phyloP scores from a whole-genome alignment of 2,329 filamentous ascomycete genomes.

The Fusarium scirpi region DNA sequence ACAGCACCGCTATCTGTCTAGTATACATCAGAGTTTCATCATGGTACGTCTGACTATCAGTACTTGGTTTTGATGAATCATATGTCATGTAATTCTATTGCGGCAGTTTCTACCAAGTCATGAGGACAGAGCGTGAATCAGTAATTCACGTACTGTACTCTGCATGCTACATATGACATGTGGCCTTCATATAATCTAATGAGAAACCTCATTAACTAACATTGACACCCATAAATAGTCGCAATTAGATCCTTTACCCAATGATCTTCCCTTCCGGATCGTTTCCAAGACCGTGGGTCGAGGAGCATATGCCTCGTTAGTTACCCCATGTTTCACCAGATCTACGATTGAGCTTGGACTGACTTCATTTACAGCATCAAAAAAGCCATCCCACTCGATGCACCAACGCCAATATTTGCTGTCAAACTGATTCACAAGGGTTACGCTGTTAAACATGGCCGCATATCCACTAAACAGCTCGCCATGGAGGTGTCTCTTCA shows the following conservation, averaged over 20 bases:
- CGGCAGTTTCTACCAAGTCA: slow-evolving; percentile 2
- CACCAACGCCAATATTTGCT: slow-evolving; percentile 83
- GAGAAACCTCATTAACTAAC: not conserved
- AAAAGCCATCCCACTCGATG: slow-evolving; percentile 83
- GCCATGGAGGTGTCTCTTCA: slow-evolving; percentile 93
- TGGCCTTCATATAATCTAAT: not conserved
- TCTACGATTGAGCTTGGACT: slow-evolving; percentile 10
- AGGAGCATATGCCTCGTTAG: slow-evolving; percentile 95
- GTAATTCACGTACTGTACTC: slow-evolving; percentile 1
- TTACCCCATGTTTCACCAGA: slow-evolving; percentile 33
- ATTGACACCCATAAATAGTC: slow-evolving; percentile 70
- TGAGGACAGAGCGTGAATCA: slow-evolving; percentile 21
- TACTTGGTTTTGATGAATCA: not conserved
- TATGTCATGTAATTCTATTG: not conserved
- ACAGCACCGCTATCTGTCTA: slow-evolving; percentile 22
- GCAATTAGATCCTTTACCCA: slow-evolving; percentile 87
- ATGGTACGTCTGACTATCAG: slow-evolving; percentile 37
- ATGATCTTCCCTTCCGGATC: slow-evolving; percentile 89
- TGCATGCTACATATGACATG: not conserved
- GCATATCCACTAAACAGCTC: slow-evolving; percentile 89
- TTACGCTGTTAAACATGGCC: slow-evolving; percentile 89
- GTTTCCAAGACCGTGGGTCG: slow-evolving; percentile 96
- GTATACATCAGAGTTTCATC: slow-evolving; percentile 9
- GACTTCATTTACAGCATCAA: slow-evolving; percentile 74
- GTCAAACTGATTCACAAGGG: slow-evolving; percentile 99